Conservation (phyloP, 345 rosid genomes). For the Cardamine resedifolia region DNA sequence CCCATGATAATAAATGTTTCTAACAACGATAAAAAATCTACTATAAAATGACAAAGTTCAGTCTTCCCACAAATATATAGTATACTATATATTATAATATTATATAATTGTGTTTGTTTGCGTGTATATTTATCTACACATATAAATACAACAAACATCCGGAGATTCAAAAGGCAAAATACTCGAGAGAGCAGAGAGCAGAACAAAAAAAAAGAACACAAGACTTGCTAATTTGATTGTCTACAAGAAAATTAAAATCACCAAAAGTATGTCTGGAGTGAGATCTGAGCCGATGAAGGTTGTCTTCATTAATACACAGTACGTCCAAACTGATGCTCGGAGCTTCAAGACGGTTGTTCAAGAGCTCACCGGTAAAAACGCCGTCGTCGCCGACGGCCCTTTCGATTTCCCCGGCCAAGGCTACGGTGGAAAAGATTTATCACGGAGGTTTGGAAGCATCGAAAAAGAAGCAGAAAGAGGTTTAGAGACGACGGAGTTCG, state of each 20-base stretch:
- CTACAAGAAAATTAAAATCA: background rate
- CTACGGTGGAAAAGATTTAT: slow-evolving; percentile 6
- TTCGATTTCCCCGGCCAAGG: slow-evolving; percentile 18
- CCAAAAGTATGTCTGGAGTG: slow-evolving; percentile 29
- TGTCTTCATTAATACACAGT: slow-evolving; percentile 53
- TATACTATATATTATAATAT: background rate
- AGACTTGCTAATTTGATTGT: background rate
- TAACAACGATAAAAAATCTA: background rate
- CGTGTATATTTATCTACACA: background rate
- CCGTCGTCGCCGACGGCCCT: slow-evolving; percentile 36
- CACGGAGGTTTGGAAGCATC: background rate
- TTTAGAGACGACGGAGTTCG: slow-evolving; percentile 42
- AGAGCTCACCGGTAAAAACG: slow-evolving; percentile 66
- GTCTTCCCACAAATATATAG: slow-evolving; percentile 5
- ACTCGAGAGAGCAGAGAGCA: slow-evolving; percentile 4
- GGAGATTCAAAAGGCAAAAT: slow-evolving; percentile 17
- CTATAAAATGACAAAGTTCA: background rate
- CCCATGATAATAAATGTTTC: slow-evolving; percentile 20
- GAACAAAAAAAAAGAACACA: background rate
- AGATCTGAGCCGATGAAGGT: slow-evolving; percentile 49
- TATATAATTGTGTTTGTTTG: background rate
- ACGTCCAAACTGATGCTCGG: slow-evolving; percentile 50
- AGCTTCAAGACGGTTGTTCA: slow-evolving; percentile 71
- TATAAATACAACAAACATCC: slow-evolving; percentile 30
- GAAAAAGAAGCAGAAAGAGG: slow-evolving; percentile 13